Base-by-base conservation (phyloP, 2,329 filamentous ascomycete genomes). In the Aspergillus luchuensis region DNA sequence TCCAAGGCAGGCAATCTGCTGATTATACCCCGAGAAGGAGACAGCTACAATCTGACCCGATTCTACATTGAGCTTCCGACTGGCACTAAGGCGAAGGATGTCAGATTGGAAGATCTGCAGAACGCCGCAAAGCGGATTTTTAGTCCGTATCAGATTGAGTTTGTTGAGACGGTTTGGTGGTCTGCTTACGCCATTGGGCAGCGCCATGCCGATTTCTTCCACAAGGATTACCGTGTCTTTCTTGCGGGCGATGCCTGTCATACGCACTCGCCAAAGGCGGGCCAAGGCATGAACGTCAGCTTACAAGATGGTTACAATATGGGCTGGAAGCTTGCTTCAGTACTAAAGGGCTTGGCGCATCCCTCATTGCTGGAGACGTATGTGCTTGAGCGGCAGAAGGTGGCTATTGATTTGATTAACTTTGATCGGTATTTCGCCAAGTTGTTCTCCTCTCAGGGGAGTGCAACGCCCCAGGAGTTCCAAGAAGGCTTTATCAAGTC, bases 101-200 rank as follows among this genome's bases (percentile, higher is more conserved):
- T 89, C 38, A 83, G 73, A 2, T 73, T 87, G 0, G 79, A 79
- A 23, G 79, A 84, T 43, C 74, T 89, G 1, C 85, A 88, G 58
- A 65, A 75, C 3, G 78, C 81, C 0, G 85, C 85, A 0, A 74
- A 77, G 38, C 74, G 73, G 0, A 84, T 88, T 43, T 83, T 89
- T 54, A 63, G 72, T 0, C 86, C 85, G 0, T 88, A 86, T 58
- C 62, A 67, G 0, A 77, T 88, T 63, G 81, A 86, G 0, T 80
- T 86, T 55, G 78, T 79, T 0, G 81, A 83, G 57, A 87, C 85
- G 2, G 69, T 74, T 3, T 91, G 89, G 88, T 91, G 91, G 77
- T 89, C 88, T 49, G 85, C 87, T 47, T 91, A 91, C 71, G 83
- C 87, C 66, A 87, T 91, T 59, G 87, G 88, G 10, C 88, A 91